Evolutionary conservation across 495 filamentous ascomycete genomes (phyloP), one percentile per base, ranked within the genome.

Genomic region (Penicillium canescens): DNA sequence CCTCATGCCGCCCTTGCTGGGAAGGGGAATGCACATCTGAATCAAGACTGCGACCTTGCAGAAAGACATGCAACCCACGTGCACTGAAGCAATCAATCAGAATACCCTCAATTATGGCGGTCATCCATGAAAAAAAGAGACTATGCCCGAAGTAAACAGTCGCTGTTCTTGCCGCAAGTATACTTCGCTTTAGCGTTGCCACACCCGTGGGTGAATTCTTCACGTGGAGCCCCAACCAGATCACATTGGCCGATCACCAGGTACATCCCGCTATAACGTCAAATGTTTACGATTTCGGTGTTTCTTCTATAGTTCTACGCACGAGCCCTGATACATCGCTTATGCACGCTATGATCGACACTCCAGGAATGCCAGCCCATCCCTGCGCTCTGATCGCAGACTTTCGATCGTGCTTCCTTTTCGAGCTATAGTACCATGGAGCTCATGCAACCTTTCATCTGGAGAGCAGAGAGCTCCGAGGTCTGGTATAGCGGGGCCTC

Each of bases 41-140:
- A 42, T 43, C 46, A 21, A 38, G 13, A 21, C n/a, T 51, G 31
- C 28, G 48, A 43, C 49, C 49, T 51, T 51, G 12, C 49, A 51
- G 49, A 43, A 36, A 43, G 4, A 5, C 7, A 36, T 51, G 49
- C 31, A 43, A 51, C 20, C 28, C 49, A 51, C 49, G 49, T 51
- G 49, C 40, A n/a, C 33, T n/a, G 13, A 36, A 3, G 4, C 12
- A 28, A 13, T 26, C 40, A 43, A 51, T 51, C 48, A 43, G 40
- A 42, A 24, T 9, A 48, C 28, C 6, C 11, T 16, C 14, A 38
- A n/a, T 38, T 48, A 16, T 14, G 28, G 5, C 16, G 42, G 26
- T 14, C 24, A 23, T 16, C 26, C 21, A 31, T n/a, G 10, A 38
- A 38, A 13, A 13, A 16, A 40, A 40, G n/a, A 8, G 38, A 20